Percentiles rank a stretch among this genome's conserved stretches.
Conservation (phyloP, 768 basidiomycete genomes). For the Udeniomyces megalosporus region DNA sequence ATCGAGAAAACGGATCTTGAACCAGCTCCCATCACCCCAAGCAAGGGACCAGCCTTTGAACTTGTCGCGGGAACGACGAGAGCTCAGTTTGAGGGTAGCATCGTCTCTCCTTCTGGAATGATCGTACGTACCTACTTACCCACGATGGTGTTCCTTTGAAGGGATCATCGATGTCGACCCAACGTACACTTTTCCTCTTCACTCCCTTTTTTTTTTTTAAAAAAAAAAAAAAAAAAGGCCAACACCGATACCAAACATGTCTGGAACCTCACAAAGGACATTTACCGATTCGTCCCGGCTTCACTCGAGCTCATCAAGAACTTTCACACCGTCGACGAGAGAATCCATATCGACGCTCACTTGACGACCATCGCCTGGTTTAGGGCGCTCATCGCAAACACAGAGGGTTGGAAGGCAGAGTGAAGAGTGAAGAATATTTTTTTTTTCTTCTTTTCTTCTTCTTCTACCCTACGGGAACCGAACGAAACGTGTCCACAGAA, state of each 20-base stretch:
- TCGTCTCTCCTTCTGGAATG: slow-evolving; percentile 29
- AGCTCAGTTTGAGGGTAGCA: slow-evolving; percentile 25
- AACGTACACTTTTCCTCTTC: background rate
- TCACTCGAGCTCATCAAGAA: slow-evolving; percentile 18
- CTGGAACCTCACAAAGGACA: slow-evolving; percentile 28
- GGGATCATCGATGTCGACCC: too few relatives aligned
- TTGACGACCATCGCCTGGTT: too few relatives aligned
- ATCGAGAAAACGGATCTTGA: slow-evolving; percentile 14
- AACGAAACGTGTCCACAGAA: too few relatives aligned
- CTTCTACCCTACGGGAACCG: too few relatives aligned
- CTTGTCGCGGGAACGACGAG: slow-evolving; percentile 28
- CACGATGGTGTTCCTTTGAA: background rate
- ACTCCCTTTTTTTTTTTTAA: background rate
- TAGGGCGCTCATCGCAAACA: too few relatives aligned
- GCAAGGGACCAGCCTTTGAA: slow-evolving; percentile 20
- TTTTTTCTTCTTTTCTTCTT: background rate
- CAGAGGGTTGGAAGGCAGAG: too few relatives aligned
- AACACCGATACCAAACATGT: slow-evolving; percentile 24
- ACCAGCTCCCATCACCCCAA: slow-evolving; percentile 26
- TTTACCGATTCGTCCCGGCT: slow-evolving; percentile 31
- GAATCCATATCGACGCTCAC: too few relatives aligned
- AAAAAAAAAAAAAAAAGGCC: too few relatives aligned
- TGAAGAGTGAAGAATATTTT: too few relatives aligned
- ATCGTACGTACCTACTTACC: slow-evolving; percentile 19
- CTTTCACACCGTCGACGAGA: background rate